Evolutionary conservation across 2,329 filamentous ascomycete genomes (phyloP).

Genomic region (Beauveria bassiana): DNA sequence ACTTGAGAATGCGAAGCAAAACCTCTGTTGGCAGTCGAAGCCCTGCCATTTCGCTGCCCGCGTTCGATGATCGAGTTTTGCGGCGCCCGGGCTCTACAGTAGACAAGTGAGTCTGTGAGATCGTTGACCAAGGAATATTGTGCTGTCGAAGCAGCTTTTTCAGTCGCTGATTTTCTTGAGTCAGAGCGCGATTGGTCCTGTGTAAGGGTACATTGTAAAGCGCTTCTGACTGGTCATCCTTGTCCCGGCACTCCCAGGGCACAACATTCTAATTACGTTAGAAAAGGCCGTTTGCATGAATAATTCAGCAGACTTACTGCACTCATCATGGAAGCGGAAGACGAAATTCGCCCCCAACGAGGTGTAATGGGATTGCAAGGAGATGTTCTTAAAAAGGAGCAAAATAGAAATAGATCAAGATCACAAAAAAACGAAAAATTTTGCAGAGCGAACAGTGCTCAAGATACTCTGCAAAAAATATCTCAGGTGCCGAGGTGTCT

Average conservation of each 20-base stretch:
- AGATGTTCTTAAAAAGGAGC: background rate
- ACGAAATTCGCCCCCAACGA: background rate
- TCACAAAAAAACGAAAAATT: background rate
- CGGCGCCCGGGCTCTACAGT: slow-evolving; percentile 24
- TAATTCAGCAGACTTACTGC: background rate
- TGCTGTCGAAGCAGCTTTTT: slow-evolving; percentile 46
- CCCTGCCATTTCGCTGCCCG: slow-evolving; percentile 21
- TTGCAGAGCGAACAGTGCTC: background rate
- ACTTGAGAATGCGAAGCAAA: slow-evolving; percentile 43
- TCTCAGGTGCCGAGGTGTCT: background rate
- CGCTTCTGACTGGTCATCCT: slow-evolving; percentile 40
- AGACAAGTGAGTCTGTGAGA: slow-evolving; percentile 26
- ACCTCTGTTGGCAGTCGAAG: slow-evolving; percentile 46
- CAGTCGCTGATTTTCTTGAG: slow-evolving; percentile 41
- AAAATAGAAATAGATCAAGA: background rate
- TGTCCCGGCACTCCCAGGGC: slow-evolving; percentile 46
- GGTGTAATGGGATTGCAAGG: background rate
- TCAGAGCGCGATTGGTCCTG: slow-evolving; percentile 35
- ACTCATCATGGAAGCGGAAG: background rate
- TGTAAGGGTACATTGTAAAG: slow-evolving; percentile 43
- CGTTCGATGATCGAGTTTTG: slow-evolving; percentile 25
- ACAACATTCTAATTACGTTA: slow-evolving; percentile 16
- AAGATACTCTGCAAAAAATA: background rate
- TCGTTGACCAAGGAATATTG: slow-evolving; percentile 41
- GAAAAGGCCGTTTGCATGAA: background rate